phyloP scores from a whole-genome alignment of 2,329 filamentous ascomycete genomes.

The Colletotrichum lentis region DNA sequence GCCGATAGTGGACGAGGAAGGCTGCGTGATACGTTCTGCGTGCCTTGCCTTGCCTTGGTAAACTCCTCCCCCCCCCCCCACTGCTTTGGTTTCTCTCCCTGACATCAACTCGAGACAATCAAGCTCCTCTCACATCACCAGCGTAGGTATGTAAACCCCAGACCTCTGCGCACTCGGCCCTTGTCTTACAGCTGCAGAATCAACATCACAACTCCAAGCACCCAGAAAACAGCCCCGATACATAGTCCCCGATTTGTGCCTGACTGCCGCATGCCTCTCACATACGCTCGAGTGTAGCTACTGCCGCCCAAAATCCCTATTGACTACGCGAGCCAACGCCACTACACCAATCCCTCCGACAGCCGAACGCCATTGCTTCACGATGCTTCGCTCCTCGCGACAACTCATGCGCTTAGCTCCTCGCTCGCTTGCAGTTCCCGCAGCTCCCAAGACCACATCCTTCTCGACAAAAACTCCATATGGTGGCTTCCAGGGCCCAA shows the following conservation, averaged over 20 bases:
- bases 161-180: background rate
- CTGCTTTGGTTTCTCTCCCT: slow-evolving; percentile 6
- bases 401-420: slow-evolving; percentile 41
- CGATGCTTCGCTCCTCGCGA: slow-evolving; percentile 47
- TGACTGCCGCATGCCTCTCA: background rate
- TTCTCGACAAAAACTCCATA: slow-evolving; percentile 12
- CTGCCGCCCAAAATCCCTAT: background rate
- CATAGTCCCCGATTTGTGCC: background rate
- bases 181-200: background rate
- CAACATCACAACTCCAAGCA: background rate
- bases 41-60: slow-evolving; percentile 6
- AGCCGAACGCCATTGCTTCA: background rate
- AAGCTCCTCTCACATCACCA: background rate
- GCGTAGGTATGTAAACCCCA: background rate
- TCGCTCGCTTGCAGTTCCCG: slow-evolving; percentile 24
- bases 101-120: slow-evolving; percentile 32
- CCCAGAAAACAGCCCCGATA: background rate
- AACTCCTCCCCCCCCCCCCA: background rate
- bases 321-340: background rate
- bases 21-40: background rate
- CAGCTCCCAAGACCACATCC: background rate
- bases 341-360: background rate
- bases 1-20: background rate
- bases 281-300: background rate
- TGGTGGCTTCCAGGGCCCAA: slow-evolving; percentile 24